These are phyloP conservation scores for Furcasterigmium sp. DNA, from an alignment of 2,329 filamentous ascomycete species.

Conservation along the genomic window DNA sequence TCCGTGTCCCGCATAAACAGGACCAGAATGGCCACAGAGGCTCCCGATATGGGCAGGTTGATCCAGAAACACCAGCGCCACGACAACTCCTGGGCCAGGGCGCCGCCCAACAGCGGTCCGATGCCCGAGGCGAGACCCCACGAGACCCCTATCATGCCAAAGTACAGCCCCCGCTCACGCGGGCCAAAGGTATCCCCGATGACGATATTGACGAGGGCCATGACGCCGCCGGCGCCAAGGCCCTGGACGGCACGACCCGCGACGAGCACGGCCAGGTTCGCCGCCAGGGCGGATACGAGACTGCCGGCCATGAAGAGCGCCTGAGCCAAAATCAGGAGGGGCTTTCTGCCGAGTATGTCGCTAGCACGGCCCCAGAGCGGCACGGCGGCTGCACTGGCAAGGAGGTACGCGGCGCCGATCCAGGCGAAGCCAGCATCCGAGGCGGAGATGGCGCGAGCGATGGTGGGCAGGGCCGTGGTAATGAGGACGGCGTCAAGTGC, in stretches of 20 bases:
- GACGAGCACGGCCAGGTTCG: constrained; percentile 6
- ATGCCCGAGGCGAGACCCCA: constrained; percentile 63
- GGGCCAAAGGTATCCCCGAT: constrained; percentile 52
- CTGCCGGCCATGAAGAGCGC: constrained; percentile 50
- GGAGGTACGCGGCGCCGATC: constrained; percentile 70
- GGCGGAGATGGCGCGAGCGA: constrained; percentile 54
- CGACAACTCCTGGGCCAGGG: constrained; percentile 57
- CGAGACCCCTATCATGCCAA: constrained; percentile 45
- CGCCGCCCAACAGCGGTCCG: constrained; percentile 64
- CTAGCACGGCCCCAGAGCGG: constrained; percentile 65
- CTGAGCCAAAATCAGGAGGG: constrained; percentile 44
- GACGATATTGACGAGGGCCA: constrained; percentile 56
- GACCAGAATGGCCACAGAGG: constrained; percentile 43
- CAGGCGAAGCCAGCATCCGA: constrained; percentile 69
- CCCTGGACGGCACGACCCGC: constrained; percentile 39
- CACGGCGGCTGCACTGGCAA: constrained; percentile 61
- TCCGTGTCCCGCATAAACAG: constrained; percentile 67
- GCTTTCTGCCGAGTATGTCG: constrained; percentile 55
- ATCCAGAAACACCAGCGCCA: constrained; percentile 70
- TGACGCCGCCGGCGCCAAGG: constrained; percentile 49
- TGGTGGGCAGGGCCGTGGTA: constrained; percentile 62
- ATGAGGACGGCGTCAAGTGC: constrained; percentile 58
- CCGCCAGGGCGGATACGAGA: constrained; percentile 44
- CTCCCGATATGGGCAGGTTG: constrained; percentile 47
- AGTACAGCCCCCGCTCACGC: constrained; percentile 44